Percentiles rank a stretch among this genome's conserved stretches.
Conservation (phyloP, 805 yeast species). For the Saccharomyces jurei region DNA sequence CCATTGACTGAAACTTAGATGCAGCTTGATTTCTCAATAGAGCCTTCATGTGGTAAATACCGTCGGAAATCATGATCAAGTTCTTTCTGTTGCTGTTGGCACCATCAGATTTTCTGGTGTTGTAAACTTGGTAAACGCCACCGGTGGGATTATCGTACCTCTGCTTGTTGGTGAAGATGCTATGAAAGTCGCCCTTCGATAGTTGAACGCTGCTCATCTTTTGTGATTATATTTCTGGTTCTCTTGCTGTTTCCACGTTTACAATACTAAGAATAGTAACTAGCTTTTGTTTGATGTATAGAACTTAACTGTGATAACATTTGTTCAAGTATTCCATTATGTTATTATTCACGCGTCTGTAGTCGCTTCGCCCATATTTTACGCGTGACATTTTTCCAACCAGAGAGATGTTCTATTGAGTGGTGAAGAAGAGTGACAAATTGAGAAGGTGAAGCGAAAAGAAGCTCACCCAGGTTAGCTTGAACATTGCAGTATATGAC, state of each 20-base stretch:
- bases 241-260: neutral
- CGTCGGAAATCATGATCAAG: slow-evolving; percentile 43
- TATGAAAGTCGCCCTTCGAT: slow-evolving; percentile 23
- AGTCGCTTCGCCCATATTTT: neutral
- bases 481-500: neutral
- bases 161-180: slow-evolving; percentile 23
- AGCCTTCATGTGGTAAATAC: slow-evolving; percentile 42
- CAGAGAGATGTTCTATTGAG: neutral
- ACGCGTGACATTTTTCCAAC: neutral
- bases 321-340: neutral
- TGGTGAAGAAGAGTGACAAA: neutral
- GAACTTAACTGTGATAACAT: neutral
- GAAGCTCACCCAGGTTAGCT: neutral
- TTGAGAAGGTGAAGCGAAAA: neutral
- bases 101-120: slow-evolving; percentile 27
- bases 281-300: neutral
- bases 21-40: slow-evolving; percentile 45
- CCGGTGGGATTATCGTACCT: slow-evolving; percentile 26
- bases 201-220: slow-evolving; percentile 16
- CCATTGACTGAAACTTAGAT: slow-evolving; percentile 37
- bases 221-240: neutral
- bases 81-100: slow-evolving; percentile 23
- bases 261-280: neutral
- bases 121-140: slow-evolving; percentile 28
- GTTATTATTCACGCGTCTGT: neutral